A percentile compares a stretch with the other conserved stretches of the same genome.
phyloP scores from a whole-genome alignment of 805 yeast genomes.

The Saccharomycodes ludwigii region DNA sequence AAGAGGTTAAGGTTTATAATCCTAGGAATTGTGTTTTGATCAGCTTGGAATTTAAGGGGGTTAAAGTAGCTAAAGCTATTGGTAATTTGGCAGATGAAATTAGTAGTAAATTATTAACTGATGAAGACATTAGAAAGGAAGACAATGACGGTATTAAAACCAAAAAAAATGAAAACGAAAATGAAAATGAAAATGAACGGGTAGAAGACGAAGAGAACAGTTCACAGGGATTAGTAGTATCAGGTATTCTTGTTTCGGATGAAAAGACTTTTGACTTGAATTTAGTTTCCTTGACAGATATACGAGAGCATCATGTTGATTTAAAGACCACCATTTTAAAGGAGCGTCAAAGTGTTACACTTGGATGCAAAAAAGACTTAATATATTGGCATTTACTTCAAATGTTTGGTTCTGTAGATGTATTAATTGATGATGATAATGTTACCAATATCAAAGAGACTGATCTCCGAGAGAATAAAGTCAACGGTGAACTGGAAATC shows the following conservation, averaged over 20 bases:
- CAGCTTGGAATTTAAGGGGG: constrained; percentile 64
- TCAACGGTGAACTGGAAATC: constrained; percentile 32
- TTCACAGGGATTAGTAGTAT: constrained; percentile 35
- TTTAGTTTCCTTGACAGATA: constrained; percentile 71
- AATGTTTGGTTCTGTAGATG: constrained; percentile 82
- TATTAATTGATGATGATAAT: constrained; percentile 43
- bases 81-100: constrained; percentile 43
- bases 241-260: constrained; percentile 76
- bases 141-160: constrained; percentile 53
- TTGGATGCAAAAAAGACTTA: constrained; percentile 70
- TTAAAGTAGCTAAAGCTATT: constrained; percentile 69
- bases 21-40: constrained; percentile 85
- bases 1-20: constrained; percentile 82
- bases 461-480: constrained; percentile 25
- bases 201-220: constrained; percentile 24
- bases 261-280: constrained; percentile 76
- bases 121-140: constrained; percentile 22
- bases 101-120: constrained; percentile 4
- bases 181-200: constrained; percentile 27
- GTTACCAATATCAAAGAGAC: constrained; percentile 11
- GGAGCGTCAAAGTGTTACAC: constrained; percentile 67
- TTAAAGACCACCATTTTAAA: constrained; percentile 73
- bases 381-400: constrained; percentile 84
- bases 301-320: constrained; percentile 73
- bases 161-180: constrained; percentile 29